Percentiles rank a stretch among this genome's conserved stretches.
Evolutionary conservation across 306 rosid genomes (phyloP).

Genomic region (Vicia sativa): DNA sequence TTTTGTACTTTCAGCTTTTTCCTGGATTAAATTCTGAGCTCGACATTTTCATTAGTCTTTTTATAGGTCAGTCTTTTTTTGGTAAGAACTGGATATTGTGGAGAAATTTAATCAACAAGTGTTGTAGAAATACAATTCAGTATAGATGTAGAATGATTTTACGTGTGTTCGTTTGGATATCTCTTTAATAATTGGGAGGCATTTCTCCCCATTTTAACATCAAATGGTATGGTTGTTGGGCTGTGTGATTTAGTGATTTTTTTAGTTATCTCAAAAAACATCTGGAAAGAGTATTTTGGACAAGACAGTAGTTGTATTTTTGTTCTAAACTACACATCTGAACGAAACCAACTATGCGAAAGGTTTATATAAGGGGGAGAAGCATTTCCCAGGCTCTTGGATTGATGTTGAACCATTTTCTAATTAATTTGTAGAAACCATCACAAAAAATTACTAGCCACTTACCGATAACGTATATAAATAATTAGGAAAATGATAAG

Average conservation of each 20-base stretch:
- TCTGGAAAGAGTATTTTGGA: too few species aligned
- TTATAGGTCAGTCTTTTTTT: not conserved
- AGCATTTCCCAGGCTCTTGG: not conserved
- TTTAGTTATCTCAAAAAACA: not conserved
- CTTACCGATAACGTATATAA: too few species aligned
- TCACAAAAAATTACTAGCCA: too few species aligned
- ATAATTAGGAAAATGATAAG: too few species aligned
- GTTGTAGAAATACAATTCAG: conserved; percentile 7
- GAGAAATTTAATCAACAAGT: conserved; percentile 17
- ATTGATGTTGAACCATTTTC: not conserved
- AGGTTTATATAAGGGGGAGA: not conserved
- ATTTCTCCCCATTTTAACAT: not conserved
- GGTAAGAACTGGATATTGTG: not conserved
- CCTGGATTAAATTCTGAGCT: conserved; percentile 1
- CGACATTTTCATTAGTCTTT: conserved; percentile 16
- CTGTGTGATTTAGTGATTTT: too few species aligned
- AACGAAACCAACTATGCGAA: not conserved
- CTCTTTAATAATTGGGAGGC: not conserved
- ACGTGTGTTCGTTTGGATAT: conserved; percentile 11
- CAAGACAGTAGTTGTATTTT: not conserved
- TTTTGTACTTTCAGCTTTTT: conserved; percentile 15
- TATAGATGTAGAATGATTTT: conserved; percentile 14
- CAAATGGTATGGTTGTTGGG: conserved; percentile 1
- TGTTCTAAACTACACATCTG: not conserved
- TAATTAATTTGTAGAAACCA: too few species aligned